Conservation (phyloP, 805 yeast species). For the Torulaspora delbrueckii region DNA sequence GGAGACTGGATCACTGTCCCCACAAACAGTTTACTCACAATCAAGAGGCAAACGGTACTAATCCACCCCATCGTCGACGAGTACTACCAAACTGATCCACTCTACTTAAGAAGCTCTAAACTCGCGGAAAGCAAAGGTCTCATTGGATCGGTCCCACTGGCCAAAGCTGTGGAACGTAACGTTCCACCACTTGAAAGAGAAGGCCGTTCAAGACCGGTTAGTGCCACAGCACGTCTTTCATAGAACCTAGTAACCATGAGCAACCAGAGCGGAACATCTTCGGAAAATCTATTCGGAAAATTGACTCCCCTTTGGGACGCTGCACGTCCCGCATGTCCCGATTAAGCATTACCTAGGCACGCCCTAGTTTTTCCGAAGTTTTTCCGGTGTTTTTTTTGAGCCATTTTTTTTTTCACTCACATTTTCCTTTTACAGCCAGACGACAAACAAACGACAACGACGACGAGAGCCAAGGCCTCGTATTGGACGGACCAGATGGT, state of each 20-base stretch:
- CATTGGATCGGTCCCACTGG: slow-evolving; percentile 82
- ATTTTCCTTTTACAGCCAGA: slow-evolving; percentile 5
- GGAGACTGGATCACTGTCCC: slow-evolving; percentile 98
- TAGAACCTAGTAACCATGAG: not conserved
- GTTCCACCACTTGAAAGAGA: slow-evolving; percentile 80
- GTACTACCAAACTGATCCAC: slow-evolving; percentile 70
- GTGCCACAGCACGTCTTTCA: slow-evolving; percentile 9
- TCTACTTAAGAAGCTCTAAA: slow-evolving; percentile 63
- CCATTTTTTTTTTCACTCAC: slow-evolving; percentile 7
- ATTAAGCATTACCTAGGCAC: not conserved
- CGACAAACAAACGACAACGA: slow-evolving; percentile 8
- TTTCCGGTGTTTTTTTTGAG: slow-evolving; percentile 2
- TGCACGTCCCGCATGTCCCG: slow-evolving; percentile 2
- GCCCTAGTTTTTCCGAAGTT: not conserved
- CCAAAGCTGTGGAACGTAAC: slow-evolving; percentile 44
- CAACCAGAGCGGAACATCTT: not conserved
- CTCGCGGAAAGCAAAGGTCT: slow-evolving; percentile 89
- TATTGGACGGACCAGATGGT: not conserved
- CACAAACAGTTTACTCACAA: slow-evolving; percentile 78
- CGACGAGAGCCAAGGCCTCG: not conserved
- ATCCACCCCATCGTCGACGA: slow-evolving; percentile 90
- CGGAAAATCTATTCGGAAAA: not conserved
- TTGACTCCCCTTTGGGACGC: not conserved
- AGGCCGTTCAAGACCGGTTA: slow-evolving; percentile 46
- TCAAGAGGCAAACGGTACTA: slow-evolving; percentile 78